Evolutionary conservation across 73 alveolate species (phyloP).

Genomic region (Paramecium sonneborni): DNA sequence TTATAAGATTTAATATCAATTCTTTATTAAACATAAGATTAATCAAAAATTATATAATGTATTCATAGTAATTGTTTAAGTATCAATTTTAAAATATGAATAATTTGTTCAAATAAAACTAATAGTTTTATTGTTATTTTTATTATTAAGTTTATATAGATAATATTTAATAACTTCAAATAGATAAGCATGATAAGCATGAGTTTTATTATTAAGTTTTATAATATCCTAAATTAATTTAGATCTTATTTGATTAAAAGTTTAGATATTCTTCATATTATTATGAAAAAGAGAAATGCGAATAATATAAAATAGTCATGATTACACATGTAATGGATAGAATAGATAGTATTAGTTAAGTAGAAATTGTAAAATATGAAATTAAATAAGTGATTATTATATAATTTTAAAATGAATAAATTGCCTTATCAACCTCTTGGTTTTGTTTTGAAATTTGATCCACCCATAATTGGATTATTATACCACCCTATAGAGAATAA

Average conservation of each 20-base stretch:
- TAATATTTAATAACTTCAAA: too few species aligned
- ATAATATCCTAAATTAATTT: background rate
- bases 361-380: background rate
- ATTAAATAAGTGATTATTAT: background rate
- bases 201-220: background rate
- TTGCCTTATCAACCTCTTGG: conserved; percentile 14
- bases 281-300: background rate
- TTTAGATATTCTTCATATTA: background rate
- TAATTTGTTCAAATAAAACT: too few species aligned
- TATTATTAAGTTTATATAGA: too few species aligned
- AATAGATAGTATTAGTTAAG: background rate
- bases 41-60: too few species aligned
- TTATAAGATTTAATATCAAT: too few species aligned
- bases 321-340: too few species aligned
- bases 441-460: conserved; percentile 38
- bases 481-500: conserved; percentile 41
- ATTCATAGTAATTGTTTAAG: too few species aligned
- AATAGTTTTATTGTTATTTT: too few species aligned
- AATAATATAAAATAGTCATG: background rate
- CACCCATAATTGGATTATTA: conserved; percentile 44
- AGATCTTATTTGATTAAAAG: background rate
- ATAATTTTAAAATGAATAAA: conserved; percentile 16
- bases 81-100: too few species aligned
- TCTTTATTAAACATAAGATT: too few species aligned
- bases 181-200: background rate